These are phyloP conservation scores for Cornus kousa DNA, from an alignment of 148 eudicot genomes.

Conservation along the genomic window DNA sequence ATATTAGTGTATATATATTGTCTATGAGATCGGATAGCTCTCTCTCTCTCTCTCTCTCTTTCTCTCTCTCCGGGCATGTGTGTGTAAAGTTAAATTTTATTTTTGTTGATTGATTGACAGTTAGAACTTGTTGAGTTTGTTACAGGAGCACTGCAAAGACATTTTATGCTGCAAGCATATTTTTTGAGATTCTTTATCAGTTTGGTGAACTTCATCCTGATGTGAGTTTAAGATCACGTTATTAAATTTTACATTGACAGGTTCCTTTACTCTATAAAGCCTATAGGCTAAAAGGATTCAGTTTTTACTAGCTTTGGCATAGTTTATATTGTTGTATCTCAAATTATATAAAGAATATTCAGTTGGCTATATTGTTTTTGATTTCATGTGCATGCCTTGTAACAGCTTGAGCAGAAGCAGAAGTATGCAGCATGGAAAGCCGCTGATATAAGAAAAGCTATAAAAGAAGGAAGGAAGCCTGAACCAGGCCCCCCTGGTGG, in stretches of 20 bases:
- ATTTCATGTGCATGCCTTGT: slow-evolving; percentile 3
- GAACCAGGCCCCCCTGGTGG: slow-evolving; percentile 96
- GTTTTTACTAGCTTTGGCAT: neutral
- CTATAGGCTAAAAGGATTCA: neutral
- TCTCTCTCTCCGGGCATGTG: too few relatives aligned
- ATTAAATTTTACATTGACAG: neutral
- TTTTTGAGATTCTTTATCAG: slow-evolving; percentile 93
- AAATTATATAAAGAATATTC: too few relatives aligned
- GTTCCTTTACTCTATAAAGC: neutral
- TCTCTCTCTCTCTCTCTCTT: neutral
- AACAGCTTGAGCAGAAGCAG: slow-evolving; percentile 96
- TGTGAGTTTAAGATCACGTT: slow-evolving; percentile 47
- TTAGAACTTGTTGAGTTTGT: slow-evolving; percentile 14
- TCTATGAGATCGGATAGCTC: neutral
- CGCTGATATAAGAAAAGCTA: slow-evolving; percentile 92
- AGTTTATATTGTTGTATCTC: neutral
- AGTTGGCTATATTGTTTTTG: neutral
- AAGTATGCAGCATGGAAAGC: slow-evolving; percentile 99
- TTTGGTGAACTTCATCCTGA: slow-evolving; percentile 83
- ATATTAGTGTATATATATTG: neutral
- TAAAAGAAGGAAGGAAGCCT: slow-evolving; percentile 95
- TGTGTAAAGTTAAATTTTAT: neutral
- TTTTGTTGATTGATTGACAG: neutral
- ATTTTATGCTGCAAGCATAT: slow-evolving; percentile 96
- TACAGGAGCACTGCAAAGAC: slow-evolving; percentile 89